Evolutionary conservation across 1,139 yeast species (phyloP).

Genomic region (Pichia sp.): DNA sequence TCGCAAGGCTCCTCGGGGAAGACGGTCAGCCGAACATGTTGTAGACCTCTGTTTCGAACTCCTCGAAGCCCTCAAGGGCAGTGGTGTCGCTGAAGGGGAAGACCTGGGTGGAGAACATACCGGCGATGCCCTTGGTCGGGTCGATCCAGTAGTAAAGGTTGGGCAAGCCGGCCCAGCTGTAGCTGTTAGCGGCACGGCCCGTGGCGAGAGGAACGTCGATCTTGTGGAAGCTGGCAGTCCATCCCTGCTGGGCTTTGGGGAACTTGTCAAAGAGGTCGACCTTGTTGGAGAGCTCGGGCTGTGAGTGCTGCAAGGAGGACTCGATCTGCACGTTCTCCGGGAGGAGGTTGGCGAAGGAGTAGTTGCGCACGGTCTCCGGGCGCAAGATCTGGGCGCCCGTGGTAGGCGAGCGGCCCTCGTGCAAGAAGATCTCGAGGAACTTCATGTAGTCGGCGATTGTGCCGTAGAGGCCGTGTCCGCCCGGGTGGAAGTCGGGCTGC

Average conservation of each 20-base stretch:
- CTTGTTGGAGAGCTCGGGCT: constrained; percentile 10
- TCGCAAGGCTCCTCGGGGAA: background rate
- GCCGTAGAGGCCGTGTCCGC: constrained; percentile 18
- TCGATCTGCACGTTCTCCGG: constrained; percentile 12
- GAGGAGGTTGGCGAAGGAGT: constrained; percentile 12
- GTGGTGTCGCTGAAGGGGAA: constrained; percentile 13
- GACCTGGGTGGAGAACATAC: constrained; percentile 16
- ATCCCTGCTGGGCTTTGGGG: constrained; percentile 10
- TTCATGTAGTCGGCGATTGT: constrained; percentile 12
- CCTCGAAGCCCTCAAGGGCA: constrained; percentile 2
- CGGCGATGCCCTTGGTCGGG: constrained; percentile 10
- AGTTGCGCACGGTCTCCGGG: constrained; percentile 13
- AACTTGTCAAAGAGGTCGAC: constrained; percentile 7
- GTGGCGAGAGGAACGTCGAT: constrained; percentile 11
- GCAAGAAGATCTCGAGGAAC: constrained; percentile 15
- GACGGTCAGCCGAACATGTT: background rate
- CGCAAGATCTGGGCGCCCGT: constrained; percentile 12
- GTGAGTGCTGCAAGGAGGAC: constrained; percentile 12
- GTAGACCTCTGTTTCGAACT: constrained; percentile 10
- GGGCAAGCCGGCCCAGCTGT: constrained; percentile 15
- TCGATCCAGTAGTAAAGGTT: constrained; percentile 17
- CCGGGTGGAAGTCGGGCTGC: constrained; percentile 13
- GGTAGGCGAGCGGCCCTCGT: constrained; percentile 13
- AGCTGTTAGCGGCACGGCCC: constrained; percentile 7
- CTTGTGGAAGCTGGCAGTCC: constrained; percentile 17